Conservation (phyloP, 2,329 filamentous ascomycete species). For the Alternaria triticina region DNA sequence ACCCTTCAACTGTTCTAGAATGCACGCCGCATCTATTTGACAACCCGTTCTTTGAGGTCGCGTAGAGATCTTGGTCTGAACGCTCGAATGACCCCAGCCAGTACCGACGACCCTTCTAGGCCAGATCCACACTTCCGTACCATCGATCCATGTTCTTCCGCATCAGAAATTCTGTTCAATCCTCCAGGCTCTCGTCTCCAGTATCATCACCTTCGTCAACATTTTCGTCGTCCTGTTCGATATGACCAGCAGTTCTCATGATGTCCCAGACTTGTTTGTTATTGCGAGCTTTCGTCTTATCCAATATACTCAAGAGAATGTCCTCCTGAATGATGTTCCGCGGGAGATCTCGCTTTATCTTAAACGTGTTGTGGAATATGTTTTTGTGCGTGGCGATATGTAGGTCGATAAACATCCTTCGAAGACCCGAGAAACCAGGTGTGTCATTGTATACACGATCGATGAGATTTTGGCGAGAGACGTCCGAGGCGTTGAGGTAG, state of each 20-base stretch:
- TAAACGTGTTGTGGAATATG: no score
- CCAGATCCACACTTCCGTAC: neutral
- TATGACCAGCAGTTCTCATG: neutral
- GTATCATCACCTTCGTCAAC: neutral
- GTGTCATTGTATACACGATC: neutral
- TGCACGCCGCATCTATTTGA: neutral
- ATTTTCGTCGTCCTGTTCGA: neutral
- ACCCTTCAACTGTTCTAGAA: neutral
- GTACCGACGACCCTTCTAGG: neutral
- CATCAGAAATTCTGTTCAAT: neutral
- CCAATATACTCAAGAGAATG: no score
- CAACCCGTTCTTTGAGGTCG: no score
- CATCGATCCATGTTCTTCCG: neutral
- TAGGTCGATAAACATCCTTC: no score
- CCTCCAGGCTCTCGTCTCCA: neutral
- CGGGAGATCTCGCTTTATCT: no score
- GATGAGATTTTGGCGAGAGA: neutral
- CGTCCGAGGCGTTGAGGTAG: neutral
- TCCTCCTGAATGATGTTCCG: no score
- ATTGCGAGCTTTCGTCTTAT: no score
- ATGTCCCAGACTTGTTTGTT: neutral
- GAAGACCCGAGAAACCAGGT: no score
- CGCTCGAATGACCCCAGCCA: neutral
- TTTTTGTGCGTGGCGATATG: no score
- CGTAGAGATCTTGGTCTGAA: no score